Conservation (phyloP, 179 eudicot genomes). For the Pouteria campechiana region DNA sequence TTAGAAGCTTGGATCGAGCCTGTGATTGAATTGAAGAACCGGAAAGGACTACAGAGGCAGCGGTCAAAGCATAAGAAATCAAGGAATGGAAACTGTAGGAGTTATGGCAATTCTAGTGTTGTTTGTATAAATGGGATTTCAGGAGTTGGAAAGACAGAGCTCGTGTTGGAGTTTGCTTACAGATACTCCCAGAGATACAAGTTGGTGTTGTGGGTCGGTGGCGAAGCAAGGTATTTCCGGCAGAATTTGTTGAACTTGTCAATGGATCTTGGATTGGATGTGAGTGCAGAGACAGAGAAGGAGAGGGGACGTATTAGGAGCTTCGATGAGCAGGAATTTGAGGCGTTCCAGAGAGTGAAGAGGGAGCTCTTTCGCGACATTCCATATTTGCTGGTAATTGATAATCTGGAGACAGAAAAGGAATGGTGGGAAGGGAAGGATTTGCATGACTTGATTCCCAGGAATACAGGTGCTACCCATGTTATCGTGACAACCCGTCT, state of each 20-base stretch:
- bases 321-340: conserved; percentile 84
- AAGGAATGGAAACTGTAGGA: conserved; percentile 50
- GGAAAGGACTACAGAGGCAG: no score
- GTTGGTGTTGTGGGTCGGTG: conserved; percentile 83
- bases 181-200: conserved; percentile 61
- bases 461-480: conserved; percentile 74
- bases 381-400: conserved; percentile 72
- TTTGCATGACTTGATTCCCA: conserved; percentile 66
- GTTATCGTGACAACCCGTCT: conserved; percentile 73
- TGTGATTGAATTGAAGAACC: conserved; percentile 33
- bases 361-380: conserved; percentile 71
- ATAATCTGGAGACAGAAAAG: conserved; percentile 68
- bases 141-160: conserved; percentile 76
- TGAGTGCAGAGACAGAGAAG: conserved; percentile 76
- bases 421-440: conserved; percentile 97
- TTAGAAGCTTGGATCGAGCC: conserved; percentile 58
- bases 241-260: conserved; percentile 70
- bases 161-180: conserved; percentile 72
- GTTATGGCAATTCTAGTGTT: conserved; percentile 37
- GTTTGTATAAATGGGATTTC: conserved; percentile 56
- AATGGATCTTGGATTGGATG: conserved; percentile 48
- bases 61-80: conserved; percentile 62
- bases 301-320: conserved; percentile 74
- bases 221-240: conserved; percentile 63
- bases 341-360: conserved; percentile 76